A percentile compares a stretch with the other conserved stretches of the same genome.
Evolutionary conservation across 2,329 filamentous ascomycete species (phyloP).

Genomic region (Penicillium sp.): DNA sequence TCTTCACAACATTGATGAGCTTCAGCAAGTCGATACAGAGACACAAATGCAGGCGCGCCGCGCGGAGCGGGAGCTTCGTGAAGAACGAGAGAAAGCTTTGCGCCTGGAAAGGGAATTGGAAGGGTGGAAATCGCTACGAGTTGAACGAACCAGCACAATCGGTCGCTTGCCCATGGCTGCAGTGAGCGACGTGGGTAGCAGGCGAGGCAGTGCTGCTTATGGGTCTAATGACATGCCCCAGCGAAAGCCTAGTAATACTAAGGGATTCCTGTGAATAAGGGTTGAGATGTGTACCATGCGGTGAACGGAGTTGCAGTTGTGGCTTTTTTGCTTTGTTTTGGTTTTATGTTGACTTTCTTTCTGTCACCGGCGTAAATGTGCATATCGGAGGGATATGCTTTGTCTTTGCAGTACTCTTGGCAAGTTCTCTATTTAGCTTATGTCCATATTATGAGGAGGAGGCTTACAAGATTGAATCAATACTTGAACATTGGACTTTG

Average conservation of each 20-base stretch:
- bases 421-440: conserved; percentile 1
- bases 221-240: conserved; percentile 57
- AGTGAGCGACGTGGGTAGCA: conserved; percentile 43
- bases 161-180: conserved; percentile 31
- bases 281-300: conserved; percentile 17
- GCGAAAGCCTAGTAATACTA: conserved; percentile 72
- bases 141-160: conserved; percentile 56
- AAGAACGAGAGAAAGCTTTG: conserved; percentile 80
- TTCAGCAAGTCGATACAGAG: conserved; percentile 82
- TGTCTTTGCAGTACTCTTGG: neutral
- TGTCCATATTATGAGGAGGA: conserved; percentile 17
- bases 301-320: conserved; percentile 16
- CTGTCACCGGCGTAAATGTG: conserved; percentile 14
- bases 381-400: conserved; percentile 14
- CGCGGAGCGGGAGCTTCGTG: conserved; percentile 84
- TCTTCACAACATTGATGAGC: conserved; percentile 86
- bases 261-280: conserved; percentile 67
- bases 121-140: conserved; percentile 70
- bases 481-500: neutral
- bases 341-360: conserved; percentile 3
- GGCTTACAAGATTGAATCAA: conserved; percentile 6
- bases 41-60: conserved; percentile 80
- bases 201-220: conserved; percentile 40
- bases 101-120: conserved; percentile 87
- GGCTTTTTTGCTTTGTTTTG: conserved; percentile 8